A percentile compares a stretch with the other conserved stretches of the same genome.
These are phyloP conservation scores for Collybia sp. DNA, from an alignment of 768 basidiomycete species.

Conservation along the genomic window DNA sequence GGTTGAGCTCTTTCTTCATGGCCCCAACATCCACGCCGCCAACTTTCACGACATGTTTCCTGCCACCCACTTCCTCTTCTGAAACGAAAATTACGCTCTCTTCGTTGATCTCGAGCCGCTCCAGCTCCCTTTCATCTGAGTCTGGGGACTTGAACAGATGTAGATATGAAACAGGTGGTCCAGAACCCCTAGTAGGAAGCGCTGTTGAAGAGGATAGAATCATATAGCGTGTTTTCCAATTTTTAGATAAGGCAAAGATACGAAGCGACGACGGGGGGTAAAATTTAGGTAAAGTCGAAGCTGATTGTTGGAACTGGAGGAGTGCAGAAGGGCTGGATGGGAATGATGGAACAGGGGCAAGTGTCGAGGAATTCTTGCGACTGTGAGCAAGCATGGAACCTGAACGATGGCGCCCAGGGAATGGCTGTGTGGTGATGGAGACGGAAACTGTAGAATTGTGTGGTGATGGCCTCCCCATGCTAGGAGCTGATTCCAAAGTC, in stretches of 20 bases:
- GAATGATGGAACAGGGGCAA: constrained; percentile 48
- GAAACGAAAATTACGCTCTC: constrained; percentile 74
- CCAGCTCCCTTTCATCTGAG: constrained; percentile 63
- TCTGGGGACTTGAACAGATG: constrained; percentile 68
- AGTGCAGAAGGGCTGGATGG: constrained; percentile 55
- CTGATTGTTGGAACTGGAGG: constrained; percentile 44
- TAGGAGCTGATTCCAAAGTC: constrained; percentile 3
- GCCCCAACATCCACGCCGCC: constrained; percentile 58
- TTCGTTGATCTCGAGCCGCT: constrained; percentile 72
- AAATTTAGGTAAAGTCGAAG: constrained; percentile 60
- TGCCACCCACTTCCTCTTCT: constrained; percentile 47
- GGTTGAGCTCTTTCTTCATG: constrained; percentile 35
- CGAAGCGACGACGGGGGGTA: constrained; percentile 65
- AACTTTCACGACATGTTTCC: constrained; percentile 58
- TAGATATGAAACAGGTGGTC: constrained; percentile 49
- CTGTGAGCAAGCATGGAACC: constrained; percentile 32
- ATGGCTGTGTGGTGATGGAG: constrained; percentile 15
- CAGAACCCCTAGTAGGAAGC: constrained; percentile 28
- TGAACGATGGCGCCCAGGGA: constrained; percentile 28
- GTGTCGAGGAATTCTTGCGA: constrained; percentile 30
- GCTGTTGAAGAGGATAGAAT: constrained; percentile 48
- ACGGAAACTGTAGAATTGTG: constrained; percentile 30
- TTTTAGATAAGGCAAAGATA: constrained; percentile 66
- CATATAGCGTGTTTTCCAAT: constrained; percentile 66
- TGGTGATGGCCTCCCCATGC: constrained; percentile 14